Evolutionary conservation across 495 filamentous ascomycete species (phyloP), one percentile per base, ranked within the genome.

Genomic region (Aspergillus baeticus): DNA sequence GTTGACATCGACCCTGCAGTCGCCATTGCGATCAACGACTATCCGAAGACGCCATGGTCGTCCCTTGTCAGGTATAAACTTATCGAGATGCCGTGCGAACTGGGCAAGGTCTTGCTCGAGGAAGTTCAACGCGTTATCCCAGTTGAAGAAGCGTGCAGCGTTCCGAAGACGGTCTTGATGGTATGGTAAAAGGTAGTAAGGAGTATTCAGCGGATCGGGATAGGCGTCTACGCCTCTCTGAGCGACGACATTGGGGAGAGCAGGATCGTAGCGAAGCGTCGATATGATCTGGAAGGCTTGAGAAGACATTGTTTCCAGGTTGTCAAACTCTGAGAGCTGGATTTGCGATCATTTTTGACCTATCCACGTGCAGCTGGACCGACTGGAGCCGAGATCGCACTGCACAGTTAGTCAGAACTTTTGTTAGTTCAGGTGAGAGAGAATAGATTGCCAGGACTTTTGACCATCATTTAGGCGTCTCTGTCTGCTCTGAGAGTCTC

Each of bases 131-230:
- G 72, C 73, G 29, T 62, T 42, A 4, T 59, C 22, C 85, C 86
- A 93, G 21, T 75, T 63, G 70, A 91, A 96, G 56, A 88, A 72
- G 26, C 72, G 70, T 0, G 89, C 91, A 22, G 91, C 90, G 53
- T 77, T 75, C 41, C 91, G 78, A 64, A 97, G 83, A n/a, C 85
- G 90, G 63, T 94, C 88, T 18, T 82, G 84, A 69, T 98, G 93
- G 69, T 86, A 87, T 41, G 81, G 71, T 11, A 96, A 81, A 75
- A 97, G 89, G 73, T 96, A 96, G 63, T 94, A 87, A 1, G 84
- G 84, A n/a, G 82, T 85, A 17, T 75, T 57, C 17, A 76, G 71
- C 10, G 66, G 65, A 26, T 63, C 56, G 20, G 71, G 68, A 47
- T 66, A 72, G 48, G 64, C 57, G 39, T 81, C 76, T 72, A 77